These are phyloP conservation scores for Dothistroma septosporum DNA, from an alignment of 2,329 filamentous ascomycete genomes.

Conservation along the genomic window DNA sequence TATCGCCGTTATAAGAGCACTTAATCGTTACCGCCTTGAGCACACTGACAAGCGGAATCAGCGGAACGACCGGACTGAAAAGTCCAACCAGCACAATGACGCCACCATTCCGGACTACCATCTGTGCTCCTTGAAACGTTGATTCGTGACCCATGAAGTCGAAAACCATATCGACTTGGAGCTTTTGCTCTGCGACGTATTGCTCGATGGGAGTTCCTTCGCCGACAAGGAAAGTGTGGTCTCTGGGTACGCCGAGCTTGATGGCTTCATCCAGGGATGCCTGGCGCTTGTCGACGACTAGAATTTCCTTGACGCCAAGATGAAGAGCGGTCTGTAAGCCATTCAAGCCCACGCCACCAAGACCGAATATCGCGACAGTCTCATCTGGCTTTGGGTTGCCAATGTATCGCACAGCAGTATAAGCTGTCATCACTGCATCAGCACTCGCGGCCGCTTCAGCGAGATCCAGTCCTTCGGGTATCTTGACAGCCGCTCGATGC, in stretches of 20 bases:
- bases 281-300: neutral
- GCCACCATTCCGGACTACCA: neutral
- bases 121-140: neutral
- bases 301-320: neutral
- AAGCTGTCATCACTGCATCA: neutral
- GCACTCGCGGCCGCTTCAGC: neutral
- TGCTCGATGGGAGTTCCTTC: neutral
- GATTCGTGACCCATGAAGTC: neutral
- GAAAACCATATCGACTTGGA: neutral
- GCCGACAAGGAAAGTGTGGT: neutral
- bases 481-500: neutral
- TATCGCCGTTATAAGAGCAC: neutral
- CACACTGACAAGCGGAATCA: neutral
- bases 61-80: neutral
- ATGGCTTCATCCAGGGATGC: neutral
- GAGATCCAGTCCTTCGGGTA: neutral
- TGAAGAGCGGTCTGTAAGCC: neutral
- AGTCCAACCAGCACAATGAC: neutral
- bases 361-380: neutral
- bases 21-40: neutral
- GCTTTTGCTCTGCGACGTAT: neutral
- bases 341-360: neutral
- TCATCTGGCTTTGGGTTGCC: neutral
- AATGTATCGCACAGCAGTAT: neutral
- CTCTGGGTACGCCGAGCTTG: neutral